Percentiles rank a stretch among this genome's conserved stretches.
phyloP scores from a whole-genome alignment of 768 basidiomycete species.

The Xerocomus potaroensis region DNA sequence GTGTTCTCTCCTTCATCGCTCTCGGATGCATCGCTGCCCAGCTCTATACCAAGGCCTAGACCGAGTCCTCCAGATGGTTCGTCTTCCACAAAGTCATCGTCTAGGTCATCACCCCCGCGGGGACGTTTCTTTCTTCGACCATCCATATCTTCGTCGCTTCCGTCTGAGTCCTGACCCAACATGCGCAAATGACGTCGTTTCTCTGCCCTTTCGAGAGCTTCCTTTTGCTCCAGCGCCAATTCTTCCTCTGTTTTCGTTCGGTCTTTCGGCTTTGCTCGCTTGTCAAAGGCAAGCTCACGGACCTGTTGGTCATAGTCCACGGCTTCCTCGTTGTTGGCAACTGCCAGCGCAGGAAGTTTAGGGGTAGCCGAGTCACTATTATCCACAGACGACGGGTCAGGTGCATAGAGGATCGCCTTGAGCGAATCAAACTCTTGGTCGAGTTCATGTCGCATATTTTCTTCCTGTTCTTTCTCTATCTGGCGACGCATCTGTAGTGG shows the following conservation, averaged over 20 bases:
- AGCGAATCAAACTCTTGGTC: conserved; percentile 85
- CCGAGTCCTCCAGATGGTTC: conserved; percentile 35
- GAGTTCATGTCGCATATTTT: conserved; percentile 79
- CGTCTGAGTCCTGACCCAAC: conserved; percentile 73
- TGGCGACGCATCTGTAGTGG: conserved; percentile 74
- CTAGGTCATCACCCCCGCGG: conserved; percentile 82
- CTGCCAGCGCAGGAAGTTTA: neutral
- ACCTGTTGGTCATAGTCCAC: conserved; percentile 91
- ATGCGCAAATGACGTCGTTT: conserved; percentile 72
- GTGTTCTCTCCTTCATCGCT: conserved; percentile 29
- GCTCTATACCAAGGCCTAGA: conserved; percentile 34
- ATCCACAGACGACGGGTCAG: conserved; percentile 44
- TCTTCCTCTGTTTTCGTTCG: conserved; percentile 97
- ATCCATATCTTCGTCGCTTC: conserved; percentile 55
- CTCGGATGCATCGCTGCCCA: conserved; percentile 38
- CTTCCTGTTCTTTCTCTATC: conserved; percentile 80
- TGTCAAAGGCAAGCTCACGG: conserved; percentile 88
- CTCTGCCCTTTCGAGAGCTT: conserved; percentile 83
- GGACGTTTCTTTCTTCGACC: conserved; percentile 44
- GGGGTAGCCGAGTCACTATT: conserved; percentile 28
- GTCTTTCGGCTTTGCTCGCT: conserved; percentile 90
- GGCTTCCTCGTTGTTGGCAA: conserved; percentile 21
- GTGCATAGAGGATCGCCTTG: conserved; percentile 64
- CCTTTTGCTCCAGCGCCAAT: conserved; percentile 82
- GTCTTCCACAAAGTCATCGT: conserved; percentile 72